Base-by-base conservation (phyloP, 2,329 filamentous ascomycete species). In the Paradendryphiella salina region DNA sequence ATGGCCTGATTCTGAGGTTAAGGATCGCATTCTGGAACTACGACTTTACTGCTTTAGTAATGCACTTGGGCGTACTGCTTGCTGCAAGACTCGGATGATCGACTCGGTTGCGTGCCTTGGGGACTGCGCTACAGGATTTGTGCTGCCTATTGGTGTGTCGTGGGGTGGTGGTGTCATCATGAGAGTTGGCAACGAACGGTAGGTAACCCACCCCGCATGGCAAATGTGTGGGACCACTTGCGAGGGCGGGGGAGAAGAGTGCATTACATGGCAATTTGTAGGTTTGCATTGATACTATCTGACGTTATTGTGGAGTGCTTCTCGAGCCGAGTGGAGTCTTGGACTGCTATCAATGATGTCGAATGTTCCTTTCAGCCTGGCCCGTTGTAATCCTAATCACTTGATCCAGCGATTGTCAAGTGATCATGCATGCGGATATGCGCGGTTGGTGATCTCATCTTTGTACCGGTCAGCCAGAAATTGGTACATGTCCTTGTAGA, bases 31-130 rank as follows among this genome's bases (percentile, higher is more conserved):
- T 42, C 38, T 33, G 37, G 26, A 36, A 28, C 40, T 23, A 18
- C 31, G 11, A 8, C 35, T 28, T 51, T 14, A 34, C 48, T 37
- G 37, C 37, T 41, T 42, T 51, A n/a, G 44, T 37, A 13, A 11
- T 17, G 37, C 20, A 26, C 26, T 32, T 10, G 38, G 45, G 28
- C 28, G 21, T 36, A 38, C 44, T 48, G 23, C 17, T 2, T 21
- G 49, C 46, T 52, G 49, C 49, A 43, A 20, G 33, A n/a, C 49
- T 52, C 49, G 44, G 38, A 52, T 52, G 37, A 52, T 52, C 44
- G 40, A 34, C 44, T 33, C 3, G 7, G 14, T 35, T 37, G 15
- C 18, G 32, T 39, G 26, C 34, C 36, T 38, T 26, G 26, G 10
- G 23, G 28, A 31, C 21, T 28, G 34, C 17, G 15, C n/a, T 23